Evolutionary conservation across 768 basidiomycete species (phyloP), one percentile per base, ranked within the genome.

Genomic region (Tricholoma furcatifolium): DNA sequence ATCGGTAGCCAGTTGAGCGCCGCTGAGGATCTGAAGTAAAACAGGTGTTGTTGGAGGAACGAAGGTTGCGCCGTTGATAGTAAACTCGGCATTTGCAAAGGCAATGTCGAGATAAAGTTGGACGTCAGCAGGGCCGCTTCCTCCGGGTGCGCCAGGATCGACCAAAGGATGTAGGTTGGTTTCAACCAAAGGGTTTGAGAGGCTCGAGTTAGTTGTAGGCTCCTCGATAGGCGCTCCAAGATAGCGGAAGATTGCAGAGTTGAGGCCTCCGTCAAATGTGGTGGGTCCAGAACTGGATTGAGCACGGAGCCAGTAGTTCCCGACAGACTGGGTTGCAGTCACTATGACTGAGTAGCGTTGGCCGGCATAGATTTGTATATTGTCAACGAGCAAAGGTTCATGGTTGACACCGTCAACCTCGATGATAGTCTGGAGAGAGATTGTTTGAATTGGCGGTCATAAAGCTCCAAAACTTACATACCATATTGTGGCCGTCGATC

Each of bases 321-420:
- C 59, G 24, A 71, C 44, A 2, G 61, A 58, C 38, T 73, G 66
- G 53, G 72, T 67, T 6, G 78, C 69, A 18, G 67, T 60, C 6
- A 77, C 56, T 18, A 78, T 61, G 54, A 79, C 69, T 2, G 74
- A 78, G 46, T 77, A 76, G 17, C 77, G 71, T 55, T 78, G 78
- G 7, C 73, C 76, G 36, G 70, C 65, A 46, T 70, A 70, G 24
- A 77, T 68, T 36, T 68, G 64, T 7, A 81, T 62, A 1, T 67
- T 67, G 47, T 75, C 70, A 1, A 74, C 76, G 1, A 60, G 59
- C 12, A 73, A 58, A 11, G 74, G 74, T 24, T 68, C 55, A 7
- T 70, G 67, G 41, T 68, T 70, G 14, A 72, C 56, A 3, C 72
- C 70, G 39, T 79, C 78, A 12, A 67, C 74, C 55, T 73, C 71